Evolutionary conservation across 2,329 filamentous ascomycete species (phyloP), one percentile per base, ranked within the genome.

Genomic region (Aspergillus ustus): DNA sequence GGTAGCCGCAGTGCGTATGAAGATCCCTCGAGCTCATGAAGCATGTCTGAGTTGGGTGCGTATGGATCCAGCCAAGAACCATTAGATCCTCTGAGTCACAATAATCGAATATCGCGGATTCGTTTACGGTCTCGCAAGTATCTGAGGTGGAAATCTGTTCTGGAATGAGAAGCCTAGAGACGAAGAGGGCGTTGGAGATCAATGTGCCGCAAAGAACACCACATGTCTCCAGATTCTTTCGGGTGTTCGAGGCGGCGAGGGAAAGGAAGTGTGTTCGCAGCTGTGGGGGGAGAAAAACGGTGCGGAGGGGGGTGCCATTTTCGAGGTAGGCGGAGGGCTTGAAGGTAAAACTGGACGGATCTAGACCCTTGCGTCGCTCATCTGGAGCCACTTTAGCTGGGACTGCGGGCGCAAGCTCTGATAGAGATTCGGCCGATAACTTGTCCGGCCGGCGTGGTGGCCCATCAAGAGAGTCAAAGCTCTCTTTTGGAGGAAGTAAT

Each of bases 61-160:
- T 99, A 74, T 99, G 95, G 63, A 99, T 99, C 95, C 95, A 99
- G 44, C 94, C 94, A 5, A 97, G 84, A 57, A 96, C 88, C 76
- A 97, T 86, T 40, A 98, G 78, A 63, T 96, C 91, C 71, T 96
- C 87, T 5, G 83, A 84, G 69, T 95, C 91, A 72, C 93, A 96
- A 75, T 94, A 97, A 60, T 97, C 92, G 69, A 97, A 93, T 29
- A 97, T 84, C 0, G 88, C 87, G 31, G 86, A 85, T 75, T 96
- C 93, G 67, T 97, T 95, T 52, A 92, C 87, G 20, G 92, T 98
- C 77, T 98, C 94, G 75, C 95, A 99, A 0, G 95, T 98, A 73
- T 99, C 94, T 2, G 90, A 89, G 0, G 94, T 97, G 71, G 90
- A 90, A 57, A 88, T 90, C 75, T 99, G 95, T 72, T 96, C 91